phyloP scores from a whole-genome alignment of 352 stramenopile genomes.

The Elongisporangium senticosum region DNA sequence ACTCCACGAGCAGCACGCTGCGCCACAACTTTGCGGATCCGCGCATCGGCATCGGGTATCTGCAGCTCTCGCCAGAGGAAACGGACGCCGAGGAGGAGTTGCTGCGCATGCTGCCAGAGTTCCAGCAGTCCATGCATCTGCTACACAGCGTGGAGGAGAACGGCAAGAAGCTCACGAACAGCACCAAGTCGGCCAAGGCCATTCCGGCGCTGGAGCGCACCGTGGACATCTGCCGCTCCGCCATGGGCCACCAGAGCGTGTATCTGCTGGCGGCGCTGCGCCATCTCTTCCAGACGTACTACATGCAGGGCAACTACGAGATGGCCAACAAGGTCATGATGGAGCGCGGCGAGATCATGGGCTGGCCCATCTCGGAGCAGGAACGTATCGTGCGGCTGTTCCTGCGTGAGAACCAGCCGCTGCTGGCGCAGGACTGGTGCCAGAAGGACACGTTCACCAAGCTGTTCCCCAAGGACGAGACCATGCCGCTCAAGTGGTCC shows the following conservation, averaged over 20 bases:
- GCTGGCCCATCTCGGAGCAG: constrained; percentile 63
- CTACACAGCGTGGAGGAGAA: constrained; percentile 38
- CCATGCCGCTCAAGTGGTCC: constrained; percentile 59
- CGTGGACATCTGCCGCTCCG: constrained; percentile 68
- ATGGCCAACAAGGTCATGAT: constrained; percentile 51
- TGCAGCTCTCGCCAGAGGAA: constrained; percentile 59
- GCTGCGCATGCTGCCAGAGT: constrained; percentile 57
- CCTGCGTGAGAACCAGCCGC: constrained; percentile 44
- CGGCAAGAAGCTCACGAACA: constrained; percentile 34
- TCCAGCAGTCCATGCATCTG: constrained; percentile 54
- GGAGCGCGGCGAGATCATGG: constrained; percentile 65
- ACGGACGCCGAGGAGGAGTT: constrained; percentile 61
- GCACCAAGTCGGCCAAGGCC: constrained; percentile 39
- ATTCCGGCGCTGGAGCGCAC: constrained; percentile 55
- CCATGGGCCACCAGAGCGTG: constrained; percentile 69
- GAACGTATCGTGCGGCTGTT: constrained; percentile 63
- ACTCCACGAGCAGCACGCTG: constrained; percentile 21
- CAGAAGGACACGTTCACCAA: constrained; percentile 48
- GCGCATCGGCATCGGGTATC: constrained; percentile 59
- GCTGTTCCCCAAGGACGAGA: constrained; percentile 54
- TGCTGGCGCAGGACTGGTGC: constrained; percentile 40
- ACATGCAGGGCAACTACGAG: constrained; percentile 53
- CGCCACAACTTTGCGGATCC: constrained; percentile 43
- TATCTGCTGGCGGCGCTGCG: constrained; percentile 57
- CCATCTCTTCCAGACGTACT: constrained; percentile 53